phyloP scores from a whole-genome alignment of 1,284 basidiomycete genomes.

The Sanghuangporus weigelae region DNA sequence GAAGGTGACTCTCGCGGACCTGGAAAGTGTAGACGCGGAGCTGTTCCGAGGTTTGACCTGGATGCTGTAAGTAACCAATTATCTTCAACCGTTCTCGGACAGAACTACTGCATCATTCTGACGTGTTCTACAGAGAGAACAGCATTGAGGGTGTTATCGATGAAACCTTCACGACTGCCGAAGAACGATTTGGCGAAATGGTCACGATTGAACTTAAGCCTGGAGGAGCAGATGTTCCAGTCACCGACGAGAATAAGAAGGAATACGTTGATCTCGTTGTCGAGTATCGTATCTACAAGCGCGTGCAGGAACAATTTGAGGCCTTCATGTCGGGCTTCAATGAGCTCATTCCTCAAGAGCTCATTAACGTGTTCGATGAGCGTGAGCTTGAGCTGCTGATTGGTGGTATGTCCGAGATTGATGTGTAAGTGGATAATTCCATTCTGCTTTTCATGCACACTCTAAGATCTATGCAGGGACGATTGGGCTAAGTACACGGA shows the following conservation, averaged over 20 bases:
- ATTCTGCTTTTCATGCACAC: neutral
- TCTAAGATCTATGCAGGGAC: constrained; percentile 43
- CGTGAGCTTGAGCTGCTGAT: constrained; percentile 95
- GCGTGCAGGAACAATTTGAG: constrained; percentile 93
- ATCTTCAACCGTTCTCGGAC: neutral
- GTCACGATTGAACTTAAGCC: constrained; percentile 92
- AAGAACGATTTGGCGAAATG: constrained; percentile 97
- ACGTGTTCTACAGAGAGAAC: constrained; percentile 63
- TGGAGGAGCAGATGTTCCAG: constrained; percentile 77
- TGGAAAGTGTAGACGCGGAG: constrained; percentile 86
- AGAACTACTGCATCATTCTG: constrained; percentile 11
- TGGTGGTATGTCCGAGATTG: constrained; percentile 98
- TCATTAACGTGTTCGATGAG: constrained; percentile 98
- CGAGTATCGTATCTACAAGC: constrained; percentile 89
- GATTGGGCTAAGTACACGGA: constrained; percentile 87
- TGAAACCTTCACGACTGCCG: constrained; percentile 91
- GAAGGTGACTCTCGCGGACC: constrained; percentile 79
- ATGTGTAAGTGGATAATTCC: constrained; percentile 60
- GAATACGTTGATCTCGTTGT: constrained; percentile 96
- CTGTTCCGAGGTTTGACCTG: constrained; percentile 86
- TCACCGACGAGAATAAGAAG: constrained; percentile 98
- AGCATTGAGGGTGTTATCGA: constrained; percentile 93
- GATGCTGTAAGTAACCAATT: constrained; percentile 67
- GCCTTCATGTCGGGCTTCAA: constrained; percentile 95
- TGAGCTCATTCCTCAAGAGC: constrained; percentile 92